These are phyloP conservation scores for Tuber melanosporum DNA, from an alignment of 495 filamentous ascomycete species.

Conservation along the genomic window DNA sequence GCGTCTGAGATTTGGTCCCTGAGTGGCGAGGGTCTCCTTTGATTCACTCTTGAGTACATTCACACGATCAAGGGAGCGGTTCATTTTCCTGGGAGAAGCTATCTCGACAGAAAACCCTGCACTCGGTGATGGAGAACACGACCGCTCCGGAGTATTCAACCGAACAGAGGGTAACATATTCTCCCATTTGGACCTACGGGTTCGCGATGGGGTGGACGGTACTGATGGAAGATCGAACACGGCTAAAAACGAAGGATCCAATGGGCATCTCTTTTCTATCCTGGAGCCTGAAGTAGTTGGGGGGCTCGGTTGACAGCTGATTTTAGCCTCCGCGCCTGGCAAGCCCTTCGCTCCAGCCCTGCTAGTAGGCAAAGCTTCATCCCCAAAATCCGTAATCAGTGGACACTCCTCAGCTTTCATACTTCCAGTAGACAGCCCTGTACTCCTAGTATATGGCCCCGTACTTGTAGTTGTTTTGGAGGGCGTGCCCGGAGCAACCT, in stretches of 20 bases:
- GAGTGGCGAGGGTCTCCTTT: neutral
- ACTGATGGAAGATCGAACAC: neutral
- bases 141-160: slow-evolving; percentile 2
- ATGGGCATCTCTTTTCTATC: neutral
- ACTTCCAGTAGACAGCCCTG: neutral
- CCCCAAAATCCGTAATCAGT: neutral
- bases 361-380: neutral
- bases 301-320: neutral
- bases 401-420: neutral
- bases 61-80: neutral
- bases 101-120: neutral
- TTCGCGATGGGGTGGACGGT: neutral
- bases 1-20: neutral
- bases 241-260: neutral
- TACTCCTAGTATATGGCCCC: neutral
- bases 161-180: neutral
- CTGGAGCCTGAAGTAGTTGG: neutral
- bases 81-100: neutral
- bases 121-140: neutral
- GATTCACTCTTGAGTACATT: neutral
- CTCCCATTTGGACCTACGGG: neutral
- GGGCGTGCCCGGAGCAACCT: neutral
- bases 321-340: neutral
- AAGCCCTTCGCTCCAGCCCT: neutral
- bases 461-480: neutral